Conservation (phyloP, 108 stramenopile genomes). For the Cylindrotheca fusiformis region DNA sequence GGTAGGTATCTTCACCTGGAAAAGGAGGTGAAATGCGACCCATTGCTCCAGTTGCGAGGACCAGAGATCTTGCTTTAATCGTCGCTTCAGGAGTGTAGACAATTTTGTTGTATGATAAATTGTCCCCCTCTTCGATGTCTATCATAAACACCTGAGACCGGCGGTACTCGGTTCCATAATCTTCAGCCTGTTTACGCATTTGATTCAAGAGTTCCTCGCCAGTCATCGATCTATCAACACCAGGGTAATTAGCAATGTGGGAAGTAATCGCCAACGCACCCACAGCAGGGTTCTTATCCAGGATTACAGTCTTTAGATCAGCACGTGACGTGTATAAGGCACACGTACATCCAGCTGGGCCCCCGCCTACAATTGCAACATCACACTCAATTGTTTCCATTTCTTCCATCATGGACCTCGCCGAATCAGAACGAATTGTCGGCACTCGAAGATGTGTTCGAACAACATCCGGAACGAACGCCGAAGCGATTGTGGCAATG, state of each 20-base stretch:
- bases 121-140: conserved; percentile 16
- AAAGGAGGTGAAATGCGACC: conserved; percentile 53
- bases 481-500: no score
- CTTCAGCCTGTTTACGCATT: conserved; percentile 44
- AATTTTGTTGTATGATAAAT: conserved; percentile 19
- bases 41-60: conserved; percentile 88
- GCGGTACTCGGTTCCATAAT: conserved; percentile 43
- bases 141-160: conserved; percentile 36
- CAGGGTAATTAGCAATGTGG: conserved; percentile 54
- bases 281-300: conserved; percentile 48
- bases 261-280: conserved; percentile 44
- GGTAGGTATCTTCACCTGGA: conserved; percentile 70
- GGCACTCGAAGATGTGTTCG: no score
- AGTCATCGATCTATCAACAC: conserved; percentile 27
- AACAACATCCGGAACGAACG: no score
- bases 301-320: conserved; percentile 43
- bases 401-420: background rate
- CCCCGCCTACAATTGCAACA: conserved; percentile 63
- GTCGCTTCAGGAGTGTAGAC: conserved; percentile 34
- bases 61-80: conserved; percentile 32
- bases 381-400: conserved; percentile 48
- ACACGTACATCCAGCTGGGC: conserved; percentile 62
- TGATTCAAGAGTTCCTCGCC: conserved; percentile 44
- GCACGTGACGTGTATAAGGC: conserved; percentile 53
- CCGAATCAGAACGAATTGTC: no score